phyloP scores from a whole-genome alignment of 352 stramenopile species.

The Nothophytophthora sp. region DNA sequence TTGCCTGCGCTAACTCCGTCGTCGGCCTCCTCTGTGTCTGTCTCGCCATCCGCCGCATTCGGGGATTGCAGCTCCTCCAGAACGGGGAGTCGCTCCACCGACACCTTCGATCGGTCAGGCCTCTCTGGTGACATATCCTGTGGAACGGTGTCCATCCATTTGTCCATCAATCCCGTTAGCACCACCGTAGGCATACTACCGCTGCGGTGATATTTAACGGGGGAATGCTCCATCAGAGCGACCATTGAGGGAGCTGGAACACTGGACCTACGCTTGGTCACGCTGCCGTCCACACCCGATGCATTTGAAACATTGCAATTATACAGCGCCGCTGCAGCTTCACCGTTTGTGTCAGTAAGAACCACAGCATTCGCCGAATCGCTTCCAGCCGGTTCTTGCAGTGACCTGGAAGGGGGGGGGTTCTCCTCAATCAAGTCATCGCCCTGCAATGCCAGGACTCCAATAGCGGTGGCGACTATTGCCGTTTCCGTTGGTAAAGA shows the following conservation, averaged over 20 bases:
- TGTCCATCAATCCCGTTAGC: conserved; percentile 3
- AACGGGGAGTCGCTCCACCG: conserved; percentile 8
- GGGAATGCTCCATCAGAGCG: background rate
- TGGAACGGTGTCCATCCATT: conserved; percentile 13
- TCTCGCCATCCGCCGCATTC: conserved; percentile 12
- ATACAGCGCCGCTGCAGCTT: background rate
- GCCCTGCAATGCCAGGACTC: no score
- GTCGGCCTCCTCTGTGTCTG: conserved; percentile 13
- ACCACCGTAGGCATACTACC: conserved; percentile 26
- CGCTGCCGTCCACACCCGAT: conserved; percentile 2
- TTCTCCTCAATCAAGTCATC: no score
- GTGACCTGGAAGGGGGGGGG: no score
- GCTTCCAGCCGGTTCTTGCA: no score
- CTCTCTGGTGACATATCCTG: conserved; percentile 15
- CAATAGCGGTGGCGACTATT: no score
- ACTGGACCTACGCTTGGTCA: conserved; percentile 28
- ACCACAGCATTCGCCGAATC: no score
- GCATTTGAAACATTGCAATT: background rate
- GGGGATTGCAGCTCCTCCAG: conserved; percentile 6
- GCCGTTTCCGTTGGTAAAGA: background rate
- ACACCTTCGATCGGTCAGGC: conserved; percentile 7
- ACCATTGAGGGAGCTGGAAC: conserved; percentile 4
- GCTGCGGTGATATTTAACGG: conserved; percentile 6
- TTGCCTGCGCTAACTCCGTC: background rate
- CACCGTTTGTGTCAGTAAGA: no score